Percentiles rank a stretch among this genome's conserved stretches.
These are phyloP conservation scores for Kernera saxatilis DNA, from an alignment of 345 rosid species.

Conservation along the genomic window DNA sequence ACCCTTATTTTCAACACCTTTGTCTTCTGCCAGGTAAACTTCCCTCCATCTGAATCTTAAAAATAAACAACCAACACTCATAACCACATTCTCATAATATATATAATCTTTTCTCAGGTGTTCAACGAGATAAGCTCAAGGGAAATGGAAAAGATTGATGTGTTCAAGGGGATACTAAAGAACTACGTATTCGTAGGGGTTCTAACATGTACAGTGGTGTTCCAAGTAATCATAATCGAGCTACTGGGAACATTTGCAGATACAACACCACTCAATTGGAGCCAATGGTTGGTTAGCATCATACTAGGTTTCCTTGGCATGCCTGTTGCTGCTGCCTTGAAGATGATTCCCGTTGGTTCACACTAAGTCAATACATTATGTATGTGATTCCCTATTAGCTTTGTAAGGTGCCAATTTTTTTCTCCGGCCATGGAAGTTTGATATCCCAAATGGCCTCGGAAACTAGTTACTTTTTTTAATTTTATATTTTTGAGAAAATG, in stretches of 20 bases:
- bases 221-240: conserved; percentile 66
- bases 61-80: not conserved
- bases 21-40: conserved; percentile 81
- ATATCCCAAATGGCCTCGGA: not conserved
- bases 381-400: not conserved
- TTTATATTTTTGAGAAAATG: not conserved
- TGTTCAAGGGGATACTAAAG: conserved; percentile 59
- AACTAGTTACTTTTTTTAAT: not conserved
- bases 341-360: conserved; percentile 62
- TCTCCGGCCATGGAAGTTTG: conserved; percentile 14
- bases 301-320: conserved; percentile 86
- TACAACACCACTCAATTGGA: conserved; percentile 61
- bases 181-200: conserved; percentile 60
- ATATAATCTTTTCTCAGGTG: conserved; percentile 33
- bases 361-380: conserved; percentile 19
- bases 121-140: conserved; percentile 83
- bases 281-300: conserved; percentile 72
- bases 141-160: conserved; percentile 69
- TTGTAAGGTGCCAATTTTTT: not conserved
- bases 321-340: conserved; percentile 85
- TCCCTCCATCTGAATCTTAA: not conserved
- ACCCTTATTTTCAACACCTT: conserved; percentile 81
- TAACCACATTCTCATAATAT: not conserved
- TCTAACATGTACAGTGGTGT: conserved; percentile 48
- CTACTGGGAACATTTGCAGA: conserved; percentile 64